Base-by-base conservation (phyloP, 345 rosid genomes). In the Salix koriyanagi region DNA sequence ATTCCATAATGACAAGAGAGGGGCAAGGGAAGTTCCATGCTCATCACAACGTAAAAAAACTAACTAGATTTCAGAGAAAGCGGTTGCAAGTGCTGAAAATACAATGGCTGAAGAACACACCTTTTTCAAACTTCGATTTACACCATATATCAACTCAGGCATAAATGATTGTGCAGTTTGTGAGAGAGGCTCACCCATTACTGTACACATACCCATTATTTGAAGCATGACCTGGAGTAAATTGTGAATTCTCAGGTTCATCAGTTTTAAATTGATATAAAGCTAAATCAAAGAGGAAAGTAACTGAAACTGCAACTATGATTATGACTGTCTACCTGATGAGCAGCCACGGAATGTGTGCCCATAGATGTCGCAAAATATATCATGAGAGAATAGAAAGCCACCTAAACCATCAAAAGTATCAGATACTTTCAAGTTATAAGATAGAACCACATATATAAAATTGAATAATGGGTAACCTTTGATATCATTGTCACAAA, bases 121-220 rank as follows among this genome's bases (percentile, higher is more conserved):
- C 89, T 92, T 94, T 66, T 75, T 75, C 83, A 90, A 82, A 83
- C 82, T 90, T 73, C 89, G 86, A 34, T 85, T 87, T 74, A 75
- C 86, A 72, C 98, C 97, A 61, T 86, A 87, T 75, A 94, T 80
- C 80, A 91, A 80, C 90, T 88, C 97, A 7, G 97, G 98, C 97
- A 92, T 89, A 75, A 92, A 94, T 73, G 98, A 90, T 77, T 94
- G 97, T 70, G 98, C 95, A 64, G 98, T 91, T 81, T 94, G 98
- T 77, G 95, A 94, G 69, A 94, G 97, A 69, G 98, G 97, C 85
- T 88, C 94, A 14, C 97, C 94, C 83, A 89, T 91, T 19, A 92
- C 95, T 0, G 89, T 80, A 80, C 92, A 83, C 88, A 94, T 88
- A 80, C 85, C 19, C 60, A 64, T 87, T 25, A 82, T 87, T 87